Evolutionary conservation across 1,284 basidiomycete genomes (phyloP), one percentile per base, ranked within the genome.

Genomic region (Cutaneotrichosporon daszewskae): DNA sequence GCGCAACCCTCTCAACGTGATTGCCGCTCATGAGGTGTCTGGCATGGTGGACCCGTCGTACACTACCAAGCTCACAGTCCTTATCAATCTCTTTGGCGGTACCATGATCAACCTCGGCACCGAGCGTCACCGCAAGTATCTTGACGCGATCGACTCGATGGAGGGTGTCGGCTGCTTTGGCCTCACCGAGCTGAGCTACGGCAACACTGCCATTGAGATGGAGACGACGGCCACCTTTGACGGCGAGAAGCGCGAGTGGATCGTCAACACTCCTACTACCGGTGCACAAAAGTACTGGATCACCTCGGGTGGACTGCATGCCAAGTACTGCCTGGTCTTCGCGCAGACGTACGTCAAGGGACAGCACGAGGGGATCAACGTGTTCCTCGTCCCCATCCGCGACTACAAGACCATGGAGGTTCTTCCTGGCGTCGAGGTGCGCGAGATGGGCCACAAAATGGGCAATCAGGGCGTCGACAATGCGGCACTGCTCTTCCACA

Each of bases 401-500:
- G 47, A 49, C 36, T n/a, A n/a, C n/a, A 10, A 33, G 22, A 18
- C 17, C 8, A 38, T 45, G 12, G 8, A 24, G 22, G 35, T 45
- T 5, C 43, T 49, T 1, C 47, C 47, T 20, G 26, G 26, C 9
- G 47, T 49, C 10, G 39, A 34, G 0, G 42, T 49, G 17, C 47
- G 47, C 23, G 47, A 49, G 39, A 49, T 49, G 47, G 47, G 47
- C 6, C 39, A 32, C 43, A 49, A 49, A 32, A 38, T 41, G 19
- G 47, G 29, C 11, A 35, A 41, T n/a, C 39, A 49, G 27, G 47
- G 47, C 4, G 47, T 49, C 17, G 47, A 49, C 47, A 49, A 49
- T 22, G 47, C 47, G 7, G 39, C 42, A 4, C 43, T 49, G 12
- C 39, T 36, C 11, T 49, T 49, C 32, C 12, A 49, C 36, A 20